These are phyloP conservation scores for Tieghemostelium lacteum DNA, from an alignment of 78 protist species.

Conservation along the genomic window DNA sequence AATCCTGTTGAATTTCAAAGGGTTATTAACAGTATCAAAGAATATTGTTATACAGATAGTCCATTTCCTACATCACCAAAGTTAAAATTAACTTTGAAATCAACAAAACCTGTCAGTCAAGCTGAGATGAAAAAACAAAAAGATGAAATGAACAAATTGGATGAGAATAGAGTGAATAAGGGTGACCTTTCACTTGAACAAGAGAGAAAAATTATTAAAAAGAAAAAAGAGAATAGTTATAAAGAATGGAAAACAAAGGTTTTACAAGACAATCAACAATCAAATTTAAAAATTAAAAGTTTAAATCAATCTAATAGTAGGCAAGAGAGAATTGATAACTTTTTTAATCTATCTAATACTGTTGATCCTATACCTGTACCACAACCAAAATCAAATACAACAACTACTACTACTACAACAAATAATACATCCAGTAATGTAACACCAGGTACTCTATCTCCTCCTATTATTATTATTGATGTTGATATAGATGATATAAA, in stretches of 20 bases:
- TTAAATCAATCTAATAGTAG: no score
- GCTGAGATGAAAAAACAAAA: not conserved
- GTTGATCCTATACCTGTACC: no score
- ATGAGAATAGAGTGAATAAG: not conserved
- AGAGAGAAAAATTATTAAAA: not conserved
- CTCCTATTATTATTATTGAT: no score
- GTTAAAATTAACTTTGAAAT: not conserved
- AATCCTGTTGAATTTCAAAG: not conserved
- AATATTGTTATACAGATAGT: conserved; percentile 2
- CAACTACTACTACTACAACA: no score
- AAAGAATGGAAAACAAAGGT: conserved; percentile 15
- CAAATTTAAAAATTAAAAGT: no score
- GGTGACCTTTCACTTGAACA: conserved; percentile 5
- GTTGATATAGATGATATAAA: no score
- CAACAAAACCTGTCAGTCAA: not conserved
- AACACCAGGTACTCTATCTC: no score
- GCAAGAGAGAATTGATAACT: no score
- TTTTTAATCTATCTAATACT: no score
- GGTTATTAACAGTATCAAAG: not conserved
- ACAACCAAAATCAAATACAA: no score
- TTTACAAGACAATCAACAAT: no score
- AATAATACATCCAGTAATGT: no score
- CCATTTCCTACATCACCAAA: not conserved
- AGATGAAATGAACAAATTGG: not conserved
- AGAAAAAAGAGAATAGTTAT: not conserved